phyloP scores from a whole-genome alignment of 768 basidiomycete species.

The Phanerochaete sordida region DNA sequence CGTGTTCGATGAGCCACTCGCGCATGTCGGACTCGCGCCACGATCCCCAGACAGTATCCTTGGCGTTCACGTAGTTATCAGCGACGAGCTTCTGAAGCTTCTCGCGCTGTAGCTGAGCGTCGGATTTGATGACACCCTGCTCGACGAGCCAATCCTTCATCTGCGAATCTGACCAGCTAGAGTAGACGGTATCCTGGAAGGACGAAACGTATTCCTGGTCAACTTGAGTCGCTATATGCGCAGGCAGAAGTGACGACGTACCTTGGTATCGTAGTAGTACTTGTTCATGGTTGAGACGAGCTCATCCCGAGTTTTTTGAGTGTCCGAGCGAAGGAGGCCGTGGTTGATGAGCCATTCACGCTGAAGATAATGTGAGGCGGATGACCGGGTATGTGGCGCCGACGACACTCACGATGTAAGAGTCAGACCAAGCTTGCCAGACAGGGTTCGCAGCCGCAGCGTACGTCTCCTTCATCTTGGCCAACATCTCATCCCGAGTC shows the following conservation, averaged over 20 bases:
- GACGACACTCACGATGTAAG: conserved; percentile 58
- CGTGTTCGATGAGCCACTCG: conserved; percentile 71
- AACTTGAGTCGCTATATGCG: not conserved
- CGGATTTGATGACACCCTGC: conserved; percentile 68
- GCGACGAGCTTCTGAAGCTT: conserved; percentile 73
- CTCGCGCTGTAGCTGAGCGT: conserved; percentile 55
- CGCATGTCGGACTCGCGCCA: conserved; percentile 77
- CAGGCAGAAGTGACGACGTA: not conserved
- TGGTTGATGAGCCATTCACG: conserved; percentile 81
- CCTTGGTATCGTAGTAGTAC: conserved; percentile 62
- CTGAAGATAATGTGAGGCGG: conserved; percentile 30
- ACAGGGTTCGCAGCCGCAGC: conserved; percentile 56
- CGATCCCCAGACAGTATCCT: conserved; percentile 57
- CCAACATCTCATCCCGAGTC: conserved; percentile 63
- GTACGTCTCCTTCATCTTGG: conserved; percentile 68
- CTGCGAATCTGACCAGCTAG: conserved; percentile 67
- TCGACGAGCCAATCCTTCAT: conserved; percentile 62
- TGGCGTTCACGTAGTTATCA: conserved; percentile 63
- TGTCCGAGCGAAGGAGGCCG: conserved; percentile 58
- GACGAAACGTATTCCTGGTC: not conserved
- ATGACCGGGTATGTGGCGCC: not conserved
- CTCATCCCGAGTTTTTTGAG: conserved; percentile 53
- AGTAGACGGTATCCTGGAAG: conserved; percentile 47
- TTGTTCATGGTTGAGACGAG: conserved; percentile 65
- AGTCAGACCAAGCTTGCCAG: conserved; percentile 87